A percentile compares a stretch with the other conserved stretches of the same genome.
phyloP scores from a whole-genome alignment of 202 grass and related monocot genomes.

The Dendrocalamus latiflorus region DNA sequence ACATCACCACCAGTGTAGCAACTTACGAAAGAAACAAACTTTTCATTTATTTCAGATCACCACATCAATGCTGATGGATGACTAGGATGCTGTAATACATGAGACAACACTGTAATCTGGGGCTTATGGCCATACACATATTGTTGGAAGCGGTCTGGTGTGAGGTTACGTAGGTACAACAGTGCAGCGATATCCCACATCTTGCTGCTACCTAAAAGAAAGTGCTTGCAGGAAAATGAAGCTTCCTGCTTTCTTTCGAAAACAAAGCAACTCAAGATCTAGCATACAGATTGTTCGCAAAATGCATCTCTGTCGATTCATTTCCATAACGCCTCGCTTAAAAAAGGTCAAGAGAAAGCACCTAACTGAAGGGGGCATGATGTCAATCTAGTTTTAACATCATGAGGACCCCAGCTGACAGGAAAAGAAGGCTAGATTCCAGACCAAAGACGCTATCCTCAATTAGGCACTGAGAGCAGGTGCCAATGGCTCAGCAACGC shows the following conservation, averaged over 20 bases:
- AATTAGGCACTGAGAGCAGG: slow-evolving; percentile 39
- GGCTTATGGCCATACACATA: no score
- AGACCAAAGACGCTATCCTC: background rate
- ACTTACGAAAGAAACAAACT: no score
- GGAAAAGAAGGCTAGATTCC: background rate
- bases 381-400: slow-evolving; percentile 26
- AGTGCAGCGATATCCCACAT: background rate
- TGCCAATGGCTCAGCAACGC: slow-evolving; percentile 36
- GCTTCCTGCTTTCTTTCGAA: slow-evolving; percentile 12
- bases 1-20: no score
- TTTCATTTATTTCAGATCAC: no score
- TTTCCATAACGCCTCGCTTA: slow-evolving; percentile 16
- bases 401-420: slow-evolving; percentile 2
- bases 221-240: background rate
- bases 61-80: no score
- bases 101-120: no score
- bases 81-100: no score
- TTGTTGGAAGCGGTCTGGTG: no score
- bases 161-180: background rate
- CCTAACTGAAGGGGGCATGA: slow-evolving; percentile 1
- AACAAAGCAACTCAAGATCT: slow-evolving; percentile 21
- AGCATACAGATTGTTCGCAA: slow-evolving; percentile 8
- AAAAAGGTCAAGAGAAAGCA: slow-evolving; percentile 5
- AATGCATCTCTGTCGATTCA: slow-evolving; percentile 3
- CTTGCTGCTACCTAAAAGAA: slow-evolving; percentile 1